Percentiles rank a stretch among this genome's conserved stretches.
phyloP scores from a whole-genome alignment of 768 basidiomycete genomes.

The Boletus rufocinnamomeus region DNA sequence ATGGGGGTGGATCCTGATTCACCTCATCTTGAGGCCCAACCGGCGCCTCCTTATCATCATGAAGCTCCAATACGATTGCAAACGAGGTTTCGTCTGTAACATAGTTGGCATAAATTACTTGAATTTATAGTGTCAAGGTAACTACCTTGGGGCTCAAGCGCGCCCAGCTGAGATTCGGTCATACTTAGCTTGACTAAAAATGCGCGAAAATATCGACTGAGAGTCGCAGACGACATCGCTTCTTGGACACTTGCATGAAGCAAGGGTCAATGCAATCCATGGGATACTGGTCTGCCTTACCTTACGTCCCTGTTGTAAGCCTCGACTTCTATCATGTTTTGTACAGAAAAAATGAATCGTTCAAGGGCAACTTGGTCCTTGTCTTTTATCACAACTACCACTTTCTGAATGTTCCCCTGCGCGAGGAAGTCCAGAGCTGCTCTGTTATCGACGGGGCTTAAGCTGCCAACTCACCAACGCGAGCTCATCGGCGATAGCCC shows the following conservation, averaged over 20 bases:
- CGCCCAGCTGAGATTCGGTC: constrained; percentile 71
- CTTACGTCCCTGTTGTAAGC: constrained; percentile 67
- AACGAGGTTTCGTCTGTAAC: constrained; percentile 70
- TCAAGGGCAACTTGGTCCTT: constrained; percentile 81
- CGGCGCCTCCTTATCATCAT: constrained; percentile 61
- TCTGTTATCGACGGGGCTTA: neutral
- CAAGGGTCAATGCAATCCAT: constrained; percentile 3
- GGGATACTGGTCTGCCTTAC: constrained; percentile 36
- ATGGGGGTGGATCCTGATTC: constrained; percentile 63
- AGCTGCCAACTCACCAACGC: constrained; percentile 45
- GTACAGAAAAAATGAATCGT: constrained; percentile 86
- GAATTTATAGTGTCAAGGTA: neutral
- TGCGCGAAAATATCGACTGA: constrained; percentile 78
- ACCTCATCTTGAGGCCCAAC: constrained; percentile 48
- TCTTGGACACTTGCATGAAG: constrained; percentile 58
- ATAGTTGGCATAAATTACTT: neutral
- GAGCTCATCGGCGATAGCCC: constrained; percentile 80
- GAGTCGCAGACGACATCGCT: constrained; percentile 62
- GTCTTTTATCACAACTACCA: constrained; percentile 84
- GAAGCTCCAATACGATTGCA: constrained; percentile 78
- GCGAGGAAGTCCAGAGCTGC: constrained; percentile 1
- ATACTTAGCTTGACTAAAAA: constrained; percentile 80
- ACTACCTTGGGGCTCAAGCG: constrained; percentile 55
- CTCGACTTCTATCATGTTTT: constrained; percentile 76
- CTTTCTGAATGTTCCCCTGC: constrained; percentile 78